A percentile compares a stretch with the other conserved stretches of the same genome.
Conservation (phyloP, 371 early-diverging fungal species). For the Syncephalastrum sp. region DNA sequence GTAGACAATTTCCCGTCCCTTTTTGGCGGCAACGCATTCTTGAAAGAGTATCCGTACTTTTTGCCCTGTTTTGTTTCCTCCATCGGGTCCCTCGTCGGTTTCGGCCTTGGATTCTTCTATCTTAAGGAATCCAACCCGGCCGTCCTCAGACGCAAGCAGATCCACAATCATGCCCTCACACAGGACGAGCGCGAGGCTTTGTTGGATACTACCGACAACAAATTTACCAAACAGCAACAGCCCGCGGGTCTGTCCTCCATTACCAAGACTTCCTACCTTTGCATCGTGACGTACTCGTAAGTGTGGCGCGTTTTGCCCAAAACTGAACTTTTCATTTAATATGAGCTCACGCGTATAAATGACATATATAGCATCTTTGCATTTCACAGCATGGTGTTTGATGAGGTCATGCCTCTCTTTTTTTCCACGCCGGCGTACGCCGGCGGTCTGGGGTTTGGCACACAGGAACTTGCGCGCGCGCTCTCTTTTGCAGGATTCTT, state of each 20-base stretch:
- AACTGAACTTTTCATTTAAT: not conserved
- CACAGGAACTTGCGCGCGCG: constrained; percentile 43
- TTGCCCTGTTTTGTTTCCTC: constrained; percentile 83
- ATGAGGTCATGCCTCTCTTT: constrained; percentile 74
- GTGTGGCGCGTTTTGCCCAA: not conserved
- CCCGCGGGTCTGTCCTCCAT: constrained; percentile 12
- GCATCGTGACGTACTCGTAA: constrained; percentile 45
- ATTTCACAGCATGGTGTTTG: constrained; percentile 73
- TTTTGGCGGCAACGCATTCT: constrained; percentile 66
- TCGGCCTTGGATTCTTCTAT: constrained; percentile 64
- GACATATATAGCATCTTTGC: constrained; percentile 39
- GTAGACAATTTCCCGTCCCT: constrained; percentile 64
- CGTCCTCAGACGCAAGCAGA: constrained; percentile 16
- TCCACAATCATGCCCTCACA: constrained; percentile 7
- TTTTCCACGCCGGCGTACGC: constrained; percentile 47
- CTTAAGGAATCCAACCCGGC: constrained; percentile 72
- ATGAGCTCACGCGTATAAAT: not conserved
- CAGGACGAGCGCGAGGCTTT: constrained; percentile 6
- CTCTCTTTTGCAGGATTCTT: constrained; percentile 47
- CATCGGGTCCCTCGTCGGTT: constrained; percentile 62
- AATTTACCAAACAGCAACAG: constrained; percentile 4
- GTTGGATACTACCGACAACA: constrained; percentile 1
- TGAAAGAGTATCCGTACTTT: constrained; percentile 77
- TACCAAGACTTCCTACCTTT: constrained; percentile 24
- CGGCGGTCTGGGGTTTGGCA: constrained; percentile 48